A percentile compares a stretch with the other conserved stretches of the same genome.
Evolutionary conservation across 345 rosid species (phyloP).

Genomic region (Turnera subulata): DNA sequence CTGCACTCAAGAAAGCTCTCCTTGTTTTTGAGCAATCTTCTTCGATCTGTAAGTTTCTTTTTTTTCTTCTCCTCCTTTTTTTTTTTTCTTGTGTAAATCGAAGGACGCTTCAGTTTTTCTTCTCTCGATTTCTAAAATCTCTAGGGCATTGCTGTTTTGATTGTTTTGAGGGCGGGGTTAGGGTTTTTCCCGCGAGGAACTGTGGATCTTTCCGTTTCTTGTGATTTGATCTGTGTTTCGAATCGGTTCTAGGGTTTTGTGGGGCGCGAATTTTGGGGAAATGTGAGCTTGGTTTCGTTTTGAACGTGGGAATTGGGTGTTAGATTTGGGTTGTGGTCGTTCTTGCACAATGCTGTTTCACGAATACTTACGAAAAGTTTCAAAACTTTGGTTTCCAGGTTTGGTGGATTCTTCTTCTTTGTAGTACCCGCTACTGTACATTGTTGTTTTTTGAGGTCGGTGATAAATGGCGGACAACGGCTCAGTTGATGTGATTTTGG

Average conservation of each 20-base stretch:
- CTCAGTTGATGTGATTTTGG: conserved; percentile 72
- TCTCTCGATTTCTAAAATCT: conserved; percentile 3
- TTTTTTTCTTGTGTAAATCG: no score
- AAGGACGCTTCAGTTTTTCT: neutral
- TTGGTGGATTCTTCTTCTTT: conserved; percentile 19
- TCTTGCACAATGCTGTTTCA: neutral
- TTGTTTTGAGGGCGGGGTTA: conserved; percentile 3
- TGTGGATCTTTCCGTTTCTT: conserved; percentile 21
- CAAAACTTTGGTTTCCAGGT: conserved; percentile 35
- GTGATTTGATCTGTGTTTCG: conserved; percentile 10
- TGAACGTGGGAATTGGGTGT: neutral
- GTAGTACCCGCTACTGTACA: conserved; percentile 13
- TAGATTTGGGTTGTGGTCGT: neutral
- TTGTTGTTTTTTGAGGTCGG: conserved; percentile 19
- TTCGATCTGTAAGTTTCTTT: conserved; percentile 41
- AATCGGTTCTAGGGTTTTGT: conserved; percentile 13
- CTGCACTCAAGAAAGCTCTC: conserved; percentile 5
- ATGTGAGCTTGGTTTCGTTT: neutral
- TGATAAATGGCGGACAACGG: conserved; percentile 58
- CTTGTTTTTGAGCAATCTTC: conserved; percentile 14
- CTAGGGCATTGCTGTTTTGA: neutral
- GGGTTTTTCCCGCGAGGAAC: conserved; percentile 10
- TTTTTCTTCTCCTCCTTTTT: no score
- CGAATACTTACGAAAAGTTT: neutral
- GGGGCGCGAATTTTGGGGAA: conserved; percentile 12